These are phyloP conservation scores for Apiospora malaysiana DNA, from an alignment of 2,329 filamentous ascomycete genomes.

Conservation along the genomic window DNA sequence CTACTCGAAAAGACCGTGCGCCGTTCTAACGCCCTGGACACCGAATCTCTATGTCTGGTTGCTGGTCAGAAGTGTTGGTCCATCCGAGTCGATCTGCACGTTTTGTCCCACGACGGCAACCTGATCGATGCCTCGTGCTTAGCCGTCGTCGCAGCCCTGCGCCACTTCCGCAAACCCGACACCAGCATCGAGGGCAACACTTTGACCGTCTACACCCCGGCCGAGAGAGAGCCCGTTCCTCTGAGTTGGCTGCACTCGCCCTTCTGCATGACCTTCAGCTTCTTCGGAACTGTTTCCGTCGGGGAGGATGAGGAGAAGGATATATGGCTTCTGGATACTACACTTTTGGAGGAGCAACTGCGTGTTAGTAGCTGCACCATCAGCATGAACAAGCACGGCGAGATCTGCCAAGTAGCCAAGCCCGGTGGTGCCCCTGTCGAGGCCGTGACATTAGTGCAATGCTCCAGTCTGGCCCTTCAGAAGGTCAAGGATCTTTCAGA, in stretches of 20 bases:
- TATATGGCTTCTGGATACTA: slow-evolving; percentile 74
- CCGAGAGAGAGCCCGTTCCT: slow-evolving; percentile 88
- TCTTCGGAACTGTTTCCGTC: slow-evolving; percentile 67
- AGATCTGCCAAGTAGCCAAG: slow-evolving; percentile 91
- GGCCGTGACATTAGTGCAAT: slow-evolving; percentile 77
- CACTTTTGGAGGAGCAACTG: slow-evolving; percentile 76
- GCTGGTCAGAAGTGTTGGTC: slow-evolving; percentile 92
- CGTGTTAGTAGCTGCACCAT: slow-evolving; percentile 77
- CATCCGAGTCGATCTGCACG: slow-evolving; percentile 88
- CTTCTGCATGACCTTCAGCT: slow-evolving; percentile 88
- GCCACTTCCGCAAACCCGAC: slow-evolving; percentile 91
- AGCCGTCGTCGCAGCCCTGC: slow-evolving; percentile 83
- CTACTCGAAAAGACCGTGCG: slow-evolving; percentile 94
- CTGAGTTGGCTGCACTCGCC: slow-evolving; percentile 92
- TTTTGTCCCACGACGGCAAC: slow-evolving; percentile 89
- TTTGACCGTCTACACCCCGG: slow-evolving; percentile 81
- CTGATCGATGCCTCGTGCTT: slow-evolving; percentile 86
- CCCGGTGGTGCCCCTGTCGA: slow-evolving; percentile 84
- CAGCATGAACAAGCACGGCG: slow-evolving; percentile 86
- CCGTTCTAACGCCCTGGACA: slow-evolving; percentile 89
- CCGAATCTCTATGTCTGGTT: slow-evolving; percentile 92
- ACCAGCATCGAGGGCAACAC: slow-evolving; percentile 84
- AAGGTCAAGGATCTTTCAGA: slow-evolving; percentile 83
- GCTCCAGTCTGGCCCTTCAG: slow-evolving; percentile 73
- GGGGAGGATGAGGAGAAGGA: slow-evolving; percentile 52